Conservation (phyloP, 2,329 filamentous ascomycete genomes). For the Tolypocladium ophioglossoides region DNA sequence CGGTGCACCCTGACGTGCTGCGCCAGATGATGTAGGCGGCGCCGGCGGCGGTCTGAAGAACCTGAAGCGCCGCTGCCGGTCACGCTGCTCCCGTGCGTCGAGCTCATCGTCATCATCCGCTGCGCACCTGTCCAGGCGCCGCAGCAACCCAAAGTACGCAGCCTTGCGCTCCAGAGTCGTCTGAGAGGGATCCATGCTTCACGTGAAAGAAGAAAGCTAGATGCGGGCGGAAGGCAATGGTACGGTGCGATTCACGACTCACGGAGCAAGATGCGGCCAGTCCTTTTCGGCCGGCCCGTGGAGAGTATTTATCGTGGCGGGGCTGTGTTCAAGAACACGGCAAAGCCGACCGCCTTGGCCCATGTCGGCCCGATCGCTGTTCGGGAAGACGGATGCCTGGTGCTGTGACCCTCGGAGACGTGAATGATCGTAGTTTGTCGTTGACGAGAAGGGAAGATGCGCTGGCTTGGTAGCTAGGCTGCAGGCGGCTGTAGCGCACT, state of each 20-base stretch:
- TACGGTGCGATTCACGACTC: background rate
- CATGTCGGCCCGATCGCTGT: background rate
- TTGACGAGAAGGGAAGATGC: background rate
- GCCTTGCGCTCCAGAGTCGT: constrained; percentile 28
- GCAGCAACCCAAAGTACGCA: constrained; percentile 34
- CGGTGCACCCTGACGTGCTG: background rate
- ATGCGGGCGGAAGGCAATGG: background rate
- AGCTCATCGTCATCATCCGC: constrained; percentile 20
- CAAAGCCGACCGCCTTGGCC: background rate
- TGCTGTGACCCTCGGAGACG: background rate
- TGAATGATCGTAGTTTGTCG: background rate
- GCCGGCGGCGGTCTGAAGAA: constrained; percentile 15
- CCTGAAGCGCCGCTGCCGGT: constrained; percentile 16
- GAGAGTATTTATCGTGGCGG: background rate
- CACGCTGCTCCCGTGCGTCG: constrained; percentile 18
- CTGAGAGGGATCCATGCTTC: background rate
- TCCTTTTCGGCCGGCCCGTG: background rate
- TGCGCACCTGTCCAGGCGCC: constrained; percentile 9
- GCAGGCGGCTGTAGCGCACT: no score
- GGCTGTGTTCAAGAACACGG: no score
- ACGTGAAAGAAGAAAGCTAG: background rate
- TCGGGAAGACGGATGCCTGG: background rate
- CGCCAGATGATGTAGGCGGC: background rate
- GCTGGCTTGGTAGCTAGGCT: no score
- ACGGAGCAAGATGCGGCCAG: background rate